Conservation (phyloP, 305 asterid genomes). For the Solanum chacoense region DNA sequence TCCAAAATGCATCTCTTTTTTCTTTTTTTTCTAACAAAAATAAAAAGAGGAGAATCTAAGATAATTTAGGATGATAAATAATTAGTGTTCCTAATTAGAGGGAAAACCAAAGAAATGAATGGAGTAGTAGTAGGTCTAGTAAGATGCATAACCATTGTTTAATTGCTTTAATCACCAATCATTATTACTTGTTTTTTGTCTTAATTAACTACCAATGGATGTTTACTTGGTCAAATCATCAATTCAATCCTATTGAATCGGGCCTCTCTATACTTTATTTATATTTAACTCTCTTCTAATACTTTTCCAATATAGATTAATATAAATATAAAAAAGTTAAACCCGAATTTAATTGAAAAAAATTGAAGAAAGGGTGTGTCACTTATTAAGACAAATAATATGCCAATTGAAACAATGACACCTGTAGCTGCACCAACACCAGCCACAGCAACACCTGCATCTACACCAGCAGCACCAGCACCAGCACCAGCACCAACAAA, state of each 20-base stretch:
- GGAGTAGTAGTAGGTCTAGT: background rate
- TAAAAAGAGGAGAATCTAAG: background rate
- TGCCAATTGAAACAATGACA: slow-evolving; percentile 45
- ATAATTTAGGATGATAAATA: background rate
- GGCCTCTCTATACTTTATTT: background rate
- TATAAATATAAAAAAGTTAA: background rate
- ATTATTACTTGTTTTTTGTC: background rate
- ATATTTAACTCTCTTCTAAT: background rate
- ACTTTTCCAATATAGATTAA: background rate
- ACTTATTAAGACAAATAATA: background rate
- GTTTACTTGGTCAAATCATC: slow-evolving; percentile 27
- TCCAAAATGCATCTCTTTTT: background rate
- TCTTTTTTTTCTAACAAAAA: background rate
- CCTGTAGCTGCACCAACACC: slow-evolving; percentile 7
- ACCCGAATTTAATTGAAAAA: background rate
- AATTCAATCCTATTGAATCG: background rate
- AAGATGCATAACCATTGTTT: slow-evolving; percentile 5
- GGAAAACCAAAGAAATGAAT: background rate
- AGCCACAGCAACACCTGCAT: slow-evolving; percentile 15
- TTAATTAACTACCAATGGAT: slow-evolving; percentile 8
- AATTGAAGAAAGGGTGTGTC: background rate
- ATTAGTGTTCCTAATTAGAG: background rate
- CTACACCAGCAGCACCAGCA: slow-evolving; percentile 1
- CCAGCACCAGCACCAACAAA: background rate
- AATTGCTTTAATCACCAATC: background rate